A percentile compares a stretch with the other conserved stretches of the same genome.
phyloP scores from a whole-genome alignment of 371 early-diverging fungal genomes.

The Zychaea mexicana region DNA sequence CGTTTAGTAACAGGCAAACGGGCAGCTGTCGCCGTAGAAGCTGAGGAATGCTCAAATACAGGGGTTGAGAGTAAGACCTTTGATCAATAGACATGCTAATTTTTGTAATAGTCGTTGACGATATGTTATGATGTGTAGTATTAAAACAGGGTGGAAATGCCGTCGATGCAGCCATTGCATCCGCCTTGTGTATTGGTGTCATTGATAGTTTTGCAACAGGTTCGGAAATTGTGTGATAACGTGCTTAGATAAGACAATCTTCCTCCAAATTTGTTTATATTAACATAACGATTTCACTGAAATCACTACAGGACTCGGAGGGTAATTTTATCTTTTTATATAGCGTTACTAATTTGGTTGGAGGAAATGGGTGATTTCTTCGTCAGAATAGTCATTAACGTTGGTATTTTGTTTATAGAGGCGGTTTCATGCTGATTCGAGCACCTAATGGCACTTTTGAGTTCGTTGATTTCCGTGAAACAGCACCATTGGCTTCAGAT shows the following conservation, averaged over 20 bases:
- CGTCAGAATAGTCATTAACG: too few relatives aligned
- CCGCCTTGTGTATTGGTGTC: conserved; percentile 92
- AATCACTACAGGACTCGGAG: conserved; percentile 51
- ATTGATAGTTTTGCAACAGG: conserved; percentile 96
- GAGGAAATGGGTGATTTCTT: too few relatives aligned
- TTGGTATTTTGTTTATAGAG: conserved; percentile 53
- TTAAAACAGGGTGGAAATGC: conserved; percentile 95
- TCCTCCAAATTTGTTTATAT: not conserved
- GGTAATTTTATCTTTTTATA: conserved; percentile 25
- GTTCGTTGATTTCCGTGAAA: conserved; percentile 87
- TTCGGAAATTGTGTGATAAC: conserved; percentile 47
- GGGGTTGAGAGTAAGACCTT: conserved; percentile 73
- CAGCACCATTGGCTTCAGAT: conserved; percentile 79
- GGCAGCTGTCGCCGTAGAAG: conserved; percentile 90
- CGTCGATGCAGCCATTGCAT: conserved; percentile 96
- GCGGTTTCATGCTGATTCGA: conserved; percentile 97
- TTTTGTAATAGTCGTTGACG: too few relatives aligned
- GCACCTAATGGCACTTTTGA: conserved; percentile 59
- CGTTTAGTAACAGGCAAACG: conserved; percentile 36
- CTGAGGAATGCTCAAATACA: conserved; percentile 76
- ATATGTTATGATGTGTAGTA: conserved; percentile 28
- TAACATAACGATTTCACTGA: not conserved
- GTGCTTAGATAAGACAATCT: not conserved
- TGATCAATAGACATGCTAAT: not conserved
- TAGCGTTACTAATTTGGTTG: too few relatives aligned